Evolutionary conservation across 495 filamentous ascomycete species (phyloP), one percentile per base, ranked within the genome.

Genomic region (Podospora tetraspora): DNA sequence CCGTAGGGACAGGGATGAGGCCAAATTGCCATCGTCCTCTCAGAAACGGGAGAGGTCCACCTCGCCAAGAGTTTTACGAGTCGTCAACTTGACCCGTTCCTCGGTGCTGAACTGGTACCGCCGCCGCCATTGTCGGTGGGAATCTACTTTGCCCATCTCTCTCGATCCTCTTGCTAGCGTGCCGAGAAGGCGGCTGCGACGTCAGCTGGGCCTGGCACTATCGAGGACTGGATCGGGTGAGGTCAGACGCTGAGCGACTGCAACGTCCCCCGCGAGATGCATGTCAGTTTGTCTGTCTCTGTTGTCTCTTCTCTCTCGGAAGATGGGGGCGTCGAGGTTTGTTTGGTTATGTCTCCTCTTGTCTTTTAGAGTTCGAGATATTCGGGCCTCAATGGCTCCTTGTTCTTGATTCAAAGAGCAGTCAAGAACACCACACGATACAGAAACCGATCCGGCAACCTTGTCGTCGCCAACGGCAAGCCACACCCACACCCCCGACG

Each of bases 1-100:
- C 43, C 43, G 43, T 19, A 66, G 65, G 65, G 65, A 11, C 58
- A 66, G 57, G 65, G 65, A 59, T 61, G 30, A 21, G 10, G 37
- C 30, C 34, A 66, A 60, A 60, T 60, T 24, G 27, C 23, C 59
- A 23, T 24, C 23, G 23, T 29, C 23, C 22, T 25, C 4, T 60
- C 27, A 25, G 23, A 60, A 60, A 60, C 23, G 13, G 59, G 59
- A 24, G 27, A 60, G 59, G 13, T 52, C 43, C 43, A 52, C 43
- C 16, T n/a, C 16, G 43, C 43, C 43, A 52, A 52, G 43, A 19
- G 19, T 1, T 52, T 52, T n/a, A 52, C 43, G 43, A 52, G 43
- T 16, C 43, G 43, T 52, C 43, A 52, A 52, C 43, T n/a, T 52
- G 16, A 52, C 19, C 43, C 43, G 43, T 52, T 19, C 16, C 43